phyloP scores from a whole-genome alignment of 2,329 filamentous ascomycete species.

The Fusarium buxicola region DNA sequence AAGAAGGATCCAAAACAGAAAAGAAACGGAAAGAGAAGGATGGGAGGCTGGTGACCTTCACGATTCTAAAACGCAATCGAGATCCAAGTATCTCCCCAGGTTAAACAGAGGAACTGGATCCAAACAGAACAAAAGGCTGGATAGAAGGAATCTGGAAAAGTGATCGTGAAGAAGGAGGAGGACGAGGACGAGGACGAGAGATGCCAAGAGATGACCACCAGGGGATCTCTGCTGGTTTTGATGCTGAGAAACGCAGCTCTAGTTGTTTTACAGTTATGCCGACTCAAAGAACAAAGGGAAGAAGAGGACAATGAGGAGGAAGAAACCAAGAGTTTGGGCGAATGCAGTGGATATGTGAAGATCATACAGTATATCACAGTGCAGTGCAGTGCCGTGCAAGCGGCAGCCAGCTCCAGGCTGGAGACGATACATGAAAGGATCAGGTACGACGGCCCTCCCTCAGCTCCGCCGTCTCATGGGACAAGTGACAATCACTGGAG shows the following conservation, averaged over 20 bases:
- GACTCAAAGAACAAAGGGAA: conserved; percentile 6
- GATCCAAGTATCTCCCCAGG: neutral
- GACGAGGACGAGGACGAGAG: conserved; percentile 15
- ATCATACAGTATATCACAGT: conserved; percentile 38
- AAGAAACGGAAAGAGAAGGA: conserved; percentile 22
- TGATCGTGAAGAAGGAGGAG: conserved; percentile 21
- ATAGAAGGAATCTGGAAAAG: conserved; percentile 6
- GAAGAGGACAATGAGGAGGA: neutral
- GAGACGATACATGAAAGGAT: conserved; percentile 3
- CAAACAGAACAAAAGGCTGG: conserved; percentile 3
- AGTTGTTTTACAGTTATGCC: neutral
- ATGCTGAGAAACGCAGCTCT: conserved; percentile 14
- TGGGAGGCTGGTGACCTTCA: conserved; percentile 19
- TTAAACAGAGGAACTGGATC: conserved; percentile 11
- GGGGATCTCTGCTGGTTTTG: conserved; percentile 32
- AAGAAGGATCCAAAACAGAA: conserved; percentile 1
- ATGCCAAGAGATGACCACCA: conserved; percentile 39
- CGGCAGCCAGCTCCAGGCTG: conserved; percentile 8
- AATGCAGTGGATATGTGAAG: conserved; percentile 10
- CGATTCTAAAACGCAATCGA: conserved; percentile 7
- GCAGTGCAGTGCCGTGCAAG: conserved; percentile 33
- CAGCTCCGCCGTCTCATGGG: conserved; percentile 14
- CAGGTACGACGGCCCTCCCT: neutral
- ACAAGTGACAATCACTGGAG: conserved; percentile 28
- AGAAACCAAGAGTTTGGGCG: conserved; percentile 1